These are phyloP conservation scores for Talaromyces proteolyticus DNA, from an alignment of 495 filamentous ascomycete genomes.

Conservation along the genomic window DNA sequence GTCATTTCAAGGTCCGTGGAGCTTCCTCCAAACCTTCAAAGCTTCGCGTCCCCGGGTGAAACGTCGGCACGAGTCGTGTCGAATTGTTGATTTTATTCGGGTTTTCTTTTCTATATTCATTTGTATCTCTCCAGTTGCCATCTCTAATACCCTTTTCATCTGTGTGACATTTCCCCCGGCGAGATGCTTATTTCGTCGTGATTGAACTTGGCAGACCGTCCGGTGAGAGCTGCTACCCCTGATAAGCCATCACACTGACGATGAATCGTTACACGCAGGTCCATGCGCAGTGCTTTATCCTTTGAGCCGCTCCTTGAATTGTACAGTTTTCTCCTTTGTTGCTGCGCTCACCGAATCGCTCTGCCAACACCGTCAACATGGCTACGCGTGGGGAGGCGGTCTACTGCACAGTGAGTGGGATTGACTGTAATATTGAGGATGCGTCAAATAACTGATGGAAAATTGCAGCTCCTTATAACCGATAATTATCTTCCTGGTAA, in stretches of 20 bases:
- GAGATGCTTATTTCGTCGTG: constrained; percentile 4
- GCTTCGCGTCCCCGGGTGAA: not conserved
- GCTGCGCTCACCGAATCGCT: not conserved
- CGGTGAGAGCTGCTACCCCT: not conserved
- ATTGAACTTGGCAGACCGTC: constrained; percentile 3
- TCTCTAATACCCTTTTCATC: not conserved
- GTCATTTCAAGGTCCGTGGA: not conserved
- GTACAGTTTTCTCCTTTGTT: not conserved
- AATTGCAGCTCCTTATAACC: constrained; percentile 72
- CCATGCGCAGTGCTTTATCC: too few relatives aligned
- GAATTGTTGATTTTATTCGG: not conserved
- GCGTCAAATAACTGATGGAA: constrained; percentile 3
- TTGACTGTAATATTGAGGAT: not conserved
- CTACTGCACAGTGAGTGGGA: constrained; percentile 50
- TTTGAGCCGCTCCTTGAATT: not conserved
- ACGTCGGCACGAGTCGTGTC: not conserved
- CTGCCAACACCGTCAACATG: constrained; percentile 14
- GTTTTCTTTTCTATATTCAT: not conserved
- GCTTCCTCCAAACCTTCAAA: not conserved
- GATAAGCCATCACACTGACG: too few relatives aligned
- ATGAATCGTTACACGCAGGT: too few relatives aligned
- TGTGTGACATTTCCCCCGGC: not conserved
- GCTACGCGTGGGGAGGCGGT: constrained; percentile 31
- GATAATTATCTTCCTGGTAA: constrained; percentile 87
- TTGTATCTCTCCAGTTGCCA: not conserved